phyloP scores from a whole-genome alignment of 768 basidiomycete genomes.

The Pluteus cervinus region DNA sequence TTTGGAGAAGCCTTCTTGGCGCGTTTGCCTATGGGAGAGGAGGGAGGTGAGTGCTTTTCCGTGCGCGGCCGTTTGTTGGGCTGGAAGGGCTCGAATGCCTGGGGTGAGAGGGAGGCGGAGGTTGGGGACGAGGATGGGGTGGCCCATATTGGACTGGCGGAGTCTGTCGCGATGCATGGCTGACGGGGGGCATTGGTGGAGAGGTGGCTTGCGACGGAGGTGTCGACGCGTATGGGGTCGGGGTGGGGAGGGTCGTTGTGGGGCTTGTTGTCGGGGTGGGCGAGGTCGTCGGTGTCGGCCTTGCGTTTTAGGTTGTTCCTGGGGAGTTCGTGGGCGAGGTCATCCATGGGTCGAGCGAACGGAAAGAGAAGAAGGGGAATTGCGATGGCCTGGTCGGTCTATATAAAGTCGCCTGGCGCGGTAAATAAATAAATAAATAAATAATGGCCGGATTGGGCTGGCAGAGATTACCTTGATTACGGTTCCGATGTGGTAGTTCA shows the following conservation, averaged over 20 bases:
- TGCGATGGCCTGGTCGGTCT: no score
- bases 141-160: conserved; percentile 19
- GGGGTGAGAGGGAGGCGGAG: conserved; percentile 23
- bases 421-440: conserved; percentile 30
- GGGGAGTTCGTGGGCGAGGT: conserved; percentile 49
- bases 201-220: conserved; percentile 3
- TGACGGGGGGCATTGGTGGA: conserved; percentile 32
- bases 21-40: conserved; percentile 11
- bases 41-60: conserved; percentile 24
- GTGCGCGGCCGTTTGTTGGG: conserved; percentile 36
- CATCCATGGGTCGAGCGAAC: conserved; percentile 43
- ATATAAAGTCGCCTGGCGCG: no score
- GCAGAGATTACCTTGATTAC: no score
- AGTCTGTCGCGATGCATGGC: conserved; percentile 27
- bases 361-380: conserved; percentile 16
- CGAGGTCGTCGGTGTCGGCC: conserved; percentile 44
- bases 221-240: conserved; percentile 3
- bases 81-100: conserved; percentile 12
- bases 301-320: conserved; percentile 64
- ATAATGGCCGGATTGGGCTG: no score
- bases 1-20: conserved; percentile 14
- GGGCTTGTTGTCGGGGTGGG: conserved; percentile 12
- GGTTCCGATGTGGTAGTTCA: no score
- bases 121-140: conserved; percentile 24
- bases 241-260: conserved; percentile 8